phyloP scores from a whole-genome alignment of 2,329 filamentous ascomycete genomes.

The Epichloe sibirici region DNA sequence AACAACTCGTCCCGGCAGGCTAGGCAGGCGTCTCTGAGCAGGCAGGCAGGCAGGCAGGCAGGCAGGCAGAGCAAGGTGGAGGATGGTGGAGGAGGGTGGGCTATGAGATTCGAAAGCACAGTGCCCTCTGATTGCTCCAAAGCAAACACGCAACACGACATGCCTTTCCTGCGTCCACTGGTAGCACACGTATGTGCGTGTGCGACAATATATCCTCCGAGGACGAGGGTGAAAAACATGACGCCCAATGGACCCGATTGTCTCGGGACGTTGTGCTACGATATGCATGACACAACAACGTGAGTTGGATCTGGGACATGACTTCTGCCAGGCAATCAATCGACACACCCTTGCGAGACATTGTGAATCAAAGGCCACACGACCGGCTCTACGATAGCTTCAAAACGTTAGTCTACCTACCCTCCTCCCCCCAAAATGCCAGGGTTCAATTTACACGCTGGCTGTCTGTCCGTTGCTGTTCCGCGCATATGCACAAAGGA shows the following conservation, averaged over 20 bases:
- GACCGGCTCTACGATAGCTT: neutral
- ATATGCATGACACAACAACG: neutral
- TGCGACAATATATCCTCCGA: neutral
- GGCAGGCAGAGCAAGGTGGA: too few species aligned
- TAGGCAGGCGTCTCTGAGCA: neutral
- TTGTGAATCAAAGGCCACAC: neutral
- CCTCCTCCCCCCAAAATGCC: neutral
- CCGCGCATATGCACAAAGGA: neutral
- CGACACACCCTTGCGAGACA: neutral
- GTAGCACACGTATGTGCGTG: neutral
- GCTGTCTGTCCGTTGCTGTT: neutral
- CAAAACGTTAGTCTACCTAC: neutral
- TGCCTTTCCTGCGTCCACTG: neutral
- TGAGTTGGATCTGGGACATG: neutral
- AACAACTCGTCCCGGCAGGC: neutral
- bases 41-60: too few species aligned
- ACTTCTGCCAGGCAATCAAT: neutral
- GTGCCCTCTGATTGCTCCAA: neutral
- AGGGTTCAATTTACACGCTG: neutral
- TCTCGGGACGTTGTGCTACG: neutral
- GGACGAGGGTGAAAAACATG: neutral
- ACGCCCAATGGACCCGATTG: neutral
- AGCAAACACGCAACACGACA: neutral
- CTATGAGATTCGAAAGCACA: too few species aligned
- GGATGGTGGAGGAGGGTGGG: too few species aligned